Evolutionary conservation across 805 yeast species (phyloP), one percentile per base, ranked within the genome.

Genomic region (Yarrowia hollandica): DNA sequence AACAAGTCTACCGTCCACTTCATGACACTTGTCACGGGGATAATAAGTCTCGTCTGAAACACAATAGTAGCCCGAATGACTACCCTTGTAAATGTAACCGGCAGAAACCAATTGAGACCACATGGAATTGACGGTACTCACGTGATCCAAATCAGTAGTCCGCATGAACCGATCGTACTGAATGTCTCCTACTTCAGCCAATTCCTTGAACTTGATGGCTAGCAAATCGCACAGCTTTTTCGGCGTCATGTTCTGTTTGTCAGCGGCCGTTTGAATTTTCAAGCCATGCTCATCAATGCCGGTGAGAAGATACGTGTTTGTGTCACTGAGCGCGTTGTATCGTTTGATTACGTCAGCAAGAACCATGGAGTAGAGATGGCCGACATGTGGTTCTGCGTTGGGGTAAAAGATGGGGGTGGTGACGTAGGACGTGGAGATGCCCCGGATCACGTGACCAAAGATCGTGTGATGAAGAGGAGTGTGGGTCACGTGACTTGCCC

Each of bases 261-360:
- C 75, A 0, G 97, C 96, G 0, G 95, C 97, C n/a, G 81, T 77
- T 66, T 89, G 96, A 26, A 92, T 92, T 74, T 94, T 94, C 59
- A 90, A 73, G 0, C 99, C 99, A 70, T 94, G 99, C 71, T 94
- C 99, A 70, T 94, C 99, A 0, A 97, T 91, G 0, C 99, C 99
- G 0, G 98, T 94, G 67, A 91, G 79, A 61, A 74, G 79, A 39
- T 31, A 38, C 0, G 59, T 28, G 14, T 26, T 19, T 6, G 12
- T 31, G 11, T 25, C 52, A 5, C 30, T 21, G n/a, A 55, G n/a
- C 10, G 6, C 2, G 31, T 33, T 38, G 37, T 59, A 60, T 63
- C 97, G 76, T 62, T 78, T 80, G 54, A 85, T 76, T 1, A 85
- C 85, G 72, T 94, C 99, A 52, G 91, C 84, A 42, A 94, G 72